These are phyloP conservation scores for Sugiyamaella americana DNA, from an alignment of 805 yeast species.

Conservation along the genomic window DNA sequence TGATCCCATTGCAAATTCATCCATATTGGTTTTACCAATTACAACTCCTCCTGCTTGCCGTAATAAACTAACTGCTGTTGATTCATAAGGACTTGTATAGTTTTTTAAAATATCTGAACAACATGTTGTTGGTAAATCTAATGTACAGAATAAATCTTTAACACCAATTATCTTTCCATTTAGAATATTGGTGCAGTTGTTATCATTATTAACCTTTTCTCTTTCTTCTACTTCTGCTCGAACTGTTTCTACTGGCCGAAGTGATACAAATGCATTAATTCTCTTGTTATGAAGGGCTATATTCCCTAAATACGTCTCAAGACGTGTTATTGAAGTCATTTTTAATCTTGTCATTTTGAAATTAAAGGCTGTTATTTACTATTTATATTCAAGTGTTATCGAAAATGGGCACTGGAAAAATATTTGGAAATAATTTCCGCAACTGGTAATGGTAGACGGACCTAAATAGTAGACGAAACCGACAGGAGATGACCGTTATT, in stretches of 20 bases:
- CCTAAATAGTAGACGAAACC: no score
- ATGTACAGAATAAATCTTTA: conserved; percentile 79
- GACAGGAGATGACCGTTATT: no score
- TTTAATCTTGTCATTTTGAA: neutral
- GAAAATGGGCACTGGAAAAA: no score
- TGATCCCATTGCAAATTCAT: conserved; percentile 95
- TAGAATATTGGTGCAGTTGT: conserved; percentile 5
- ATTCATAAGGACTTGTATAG: conserved; percentile 72
- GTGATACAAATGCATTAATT: conserved; percentile 29
- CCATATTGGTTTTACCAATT: conserved; percentile 85
- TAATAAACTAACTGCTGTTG: conserved; percentile 63
- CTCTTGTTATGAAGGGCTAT: conserved; percentile 23
- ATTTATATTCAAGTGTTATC: no score
- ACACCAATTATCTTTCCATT: conserved; percentile 41
- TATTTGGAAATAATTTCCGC: no score
- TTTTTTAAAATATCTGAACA: conserved; percentile 55
- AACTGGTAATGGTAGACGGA: no score
- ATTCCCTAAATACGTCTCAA: conserved; percentile 20
- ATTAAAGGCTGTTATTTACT: no score
- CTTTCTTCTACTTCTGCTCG: conserved; percentile 9
- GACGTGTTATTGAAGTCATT: neutral
- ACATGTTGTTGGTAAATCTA: conserved; percentile 66
- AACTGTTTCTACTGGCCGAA: conserved; percentile 16
- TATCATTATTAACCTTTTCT: neutral
- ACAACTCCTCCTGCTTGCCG: conserved; percentile 43